Evolutionary conservation across 148 eudicot genomes (phyloP), one percentile per base, ranked within the genome.

Genomic region (Persicaria tinctoria): DNA sequence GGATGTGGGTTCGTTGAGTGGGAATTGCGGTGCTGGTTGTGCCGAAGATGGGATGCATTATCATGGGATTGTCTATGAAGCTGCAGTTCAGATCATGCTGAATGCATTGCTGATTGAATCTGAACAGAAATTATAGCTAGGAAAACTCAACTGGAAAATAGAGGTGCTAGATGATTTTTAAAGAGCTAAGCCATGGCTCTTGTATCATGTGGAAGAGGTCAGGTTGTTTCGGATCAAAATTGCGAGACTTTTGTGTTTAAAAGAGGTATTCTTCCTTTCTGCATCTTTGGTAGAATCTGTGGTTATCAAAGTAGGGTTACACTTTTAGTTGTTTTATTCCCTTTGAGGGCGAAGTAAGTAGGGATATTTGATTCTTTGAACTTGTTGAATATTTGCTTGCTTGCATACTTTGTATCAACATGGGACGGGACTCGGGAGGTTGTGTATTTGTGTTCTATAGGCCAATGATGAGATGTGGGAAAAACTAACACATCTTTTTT

Each of bases 11-110:
- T 78, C 78, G 7, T 79, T 95, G 88, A 90, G 87, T 81, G 77
- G 49, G 51, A 86, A 78, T 76, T 95, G 98, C 77, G 97, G 97
- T 63, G 76, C 32, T 32, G 78, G 27, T 51, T 95, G 98, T 79
- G 87, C 98, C 8, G 78, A 70, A 54, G 98, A 95, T 76, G 98
- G 98, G 32, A 92, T 95, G 98, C 98, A 95, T 82, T 95, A 87
- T 76, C 78, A 86, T 77, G 82, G 46, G 5, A 81, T 80, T 82
- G 96, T 95, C 45, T 95, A 92, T 78, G 89, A 95, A 72, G 85
- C 92, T 51, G 81, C 89, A 6, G 85, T 92, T 84, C 98, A 95
- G 70, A 84, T 95, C 46, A 82, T 92, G 92, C 77, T 95, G 51
- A 95, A 95, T 81, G 96, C 93, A 14, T 83, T 95, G 88, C 89